Conservation (phyloP, 148 eudicot genomes). For the Vaccinium myrtillus region DNA sequence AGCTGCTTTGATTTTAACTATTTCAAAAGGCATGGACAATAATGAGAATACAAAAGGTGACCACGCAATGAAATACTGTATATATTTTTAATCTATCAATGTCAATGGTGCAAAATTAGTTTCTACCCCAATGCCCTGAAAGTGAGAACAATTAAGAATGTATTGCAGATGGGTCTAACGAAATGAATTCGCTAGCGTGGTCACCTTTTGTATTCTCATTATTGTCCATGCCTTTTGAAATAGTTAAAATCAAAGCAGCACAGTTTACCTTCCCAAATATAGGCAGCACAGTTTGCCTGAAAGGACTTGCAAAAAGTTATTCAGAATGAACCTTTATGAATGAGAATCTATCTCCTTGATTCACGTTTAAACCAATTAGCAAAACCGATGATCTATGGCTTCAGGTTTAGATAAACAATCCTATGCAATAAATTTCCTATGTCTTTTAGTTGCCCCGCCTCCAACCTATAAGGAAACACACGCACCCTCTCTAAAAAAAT, state of each 20-base stretch:
- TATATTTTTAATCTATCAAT: too few species aligned
- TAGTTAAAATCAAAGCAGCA: too few species aligned
- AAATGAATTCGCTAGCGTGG: background rate
- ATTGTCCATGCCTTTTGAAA: too few species aligned
- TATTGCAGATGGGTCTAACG: background rate
- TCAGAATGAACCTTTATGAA: background rate
- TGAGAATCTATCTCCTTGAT: background rate
- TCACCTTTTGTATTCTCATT: too few species aligned
- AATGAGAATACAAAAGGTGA: background rate
- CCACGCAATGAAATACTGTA: background rate
- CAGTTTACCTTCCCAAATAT: background rate
- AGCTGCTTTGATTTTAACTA: too few species aligned
- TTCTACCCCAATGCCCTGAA: background rate
- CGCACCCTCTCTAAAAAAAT: background rate
- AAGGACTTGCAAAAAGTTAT: background rate
- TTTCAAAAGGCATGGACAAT: background rate
- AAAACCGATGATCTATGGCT: background rate
- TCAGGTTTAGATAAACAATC: background rate
- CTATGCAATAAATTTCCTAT: background rate
- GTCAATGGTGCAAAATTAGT: background rate
- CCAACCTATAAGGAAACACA: background rate
- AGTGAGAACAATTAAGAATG: background rate
- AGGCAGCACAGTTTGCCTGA: background rate
- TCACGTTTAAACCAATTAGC: background rate
- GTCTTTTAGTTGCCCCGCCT: background rate